Conservation (phyloP, 129 eudicot genomes). For the Centaurea solstitialis region DNA sequence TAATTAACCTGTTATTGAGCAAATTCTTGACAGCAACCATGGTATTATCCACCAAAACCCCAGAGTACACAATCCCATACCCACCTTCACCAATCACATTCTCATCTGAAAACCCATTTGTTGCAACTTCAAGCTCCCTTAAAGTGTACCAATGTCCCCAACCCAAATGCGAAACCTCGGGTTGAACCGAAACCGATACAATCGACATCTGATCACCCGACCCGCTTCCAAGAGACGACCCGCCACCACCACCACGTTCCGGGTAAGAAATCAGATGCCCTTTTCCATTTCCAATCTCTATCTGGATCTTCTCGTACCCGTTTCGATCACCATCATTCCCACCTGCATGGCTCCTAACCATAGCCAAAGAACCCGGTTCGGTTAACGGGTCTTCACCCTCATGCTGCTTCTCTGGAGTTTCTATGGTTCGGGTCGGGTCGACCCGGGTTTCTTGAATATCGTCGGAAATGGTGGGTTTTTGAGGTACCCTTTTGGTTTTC, state of each 20-base stretch:
- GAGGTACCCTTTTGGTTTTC: slow-evolving; percentile 23
- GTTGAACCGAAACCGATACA: slow-evolving; percentile 39
- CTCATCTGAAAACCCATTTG: slow-evolving; percentile 71
- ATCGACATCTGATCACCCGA: slow-evolving; percentile 44
- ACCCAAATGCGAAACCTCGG: slow-evolving; percentile 92
- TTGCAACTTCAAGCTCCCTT: slow-evolving; percentile 75
- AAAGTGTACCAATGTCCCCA: slow-evolving; percentile 95
- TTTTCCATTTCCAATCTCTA: slow-evolving; percentile 76
- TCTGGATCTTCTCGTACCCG: slow-evolving; percentile 57
- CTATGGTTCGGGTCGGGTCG: slow-evolving; percentile 42
- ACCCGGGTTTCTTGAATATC: slow-evolving; percentile 58
- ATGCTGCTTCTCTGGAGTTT: background rate
- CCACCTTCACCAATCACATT: slow-evolving; percentile 96
- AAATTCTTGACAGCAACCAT: slow-evolving; percentile 80
- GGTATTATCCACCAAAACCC: slow-evolving; percentile 54
- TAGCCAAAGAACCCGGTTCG: slow-evolving; percentile 41
- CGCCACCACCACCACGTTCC: slow-evolving; percentile 25
- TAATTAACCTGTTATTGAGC: slow-evolving; percentile 85
- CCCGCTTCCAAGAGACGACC: slow-evolving; percentile 45
- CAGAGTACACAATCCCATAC: slow-evolving; percentile 85
- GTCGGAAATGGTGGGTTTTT: slow-evolving; percentile 56
- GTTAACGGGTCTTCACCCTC: slow-evolving; percentile 16
- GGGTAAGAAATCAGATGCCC: slow-evolving; percentile 68
- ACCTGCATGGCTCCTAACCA: slow-evolving; percentile 20
- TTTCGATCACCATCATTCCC: slow-evolving; percentile 34